phyloP scores from a whole-genome alignment of 805 yeast genomes.

The Scheffersomyces stipitis region DNA sequence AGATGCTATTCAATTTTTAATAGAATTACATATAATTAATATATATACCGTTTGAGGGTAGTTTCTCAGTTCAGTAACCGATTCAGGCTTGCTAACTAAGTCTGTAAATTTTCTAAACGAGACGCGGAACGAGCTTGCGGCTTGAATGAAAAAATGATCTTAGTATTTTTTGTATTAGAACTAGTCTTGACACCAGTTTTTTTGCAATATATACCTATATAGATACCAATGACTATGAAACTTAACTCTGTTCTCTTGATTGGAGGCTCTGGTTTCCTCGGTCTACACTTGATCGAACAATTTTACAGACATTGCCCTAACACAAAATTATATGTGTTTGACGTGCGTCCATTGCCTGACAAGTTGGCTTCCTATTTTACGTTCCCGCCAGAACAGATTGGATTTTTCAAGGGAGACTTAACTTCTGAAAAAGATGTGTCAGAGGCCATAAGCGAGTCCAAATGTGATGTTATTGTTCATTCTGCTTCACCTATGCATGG shows the following conservation, averaged over 20 bases:
- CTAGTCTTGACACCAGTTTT: too few species aligned
- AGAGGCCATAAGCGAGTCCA: constrained; percentile 55
- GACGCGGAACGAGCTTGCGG: constrained; percentile 1
- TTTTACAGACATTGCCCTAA: constrained; percentile 64
- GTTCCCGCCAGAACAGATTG: constrained; percentile 59
- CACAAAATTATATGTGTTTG: constrained; percentile 83
- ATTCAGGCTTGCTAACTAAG: not conserved
- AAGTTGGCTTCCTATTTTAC: constrained; percentile 69
- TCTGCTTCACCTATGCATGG: constrained; percentile 98
- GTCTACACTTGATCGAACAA: constrained; percentile 86
- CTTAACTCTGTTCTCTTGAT: constrained; percentile 68
- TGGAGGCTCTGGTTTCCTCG: constrained; percentile 97
- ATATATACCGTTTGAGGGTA: not conserved
- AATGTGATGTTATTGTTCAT: constrained; percentile 81
- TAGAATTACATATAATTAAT: too few species aligned
- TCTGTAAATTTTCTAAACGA: not conserved
- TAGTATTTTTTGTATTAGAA: not conserved
- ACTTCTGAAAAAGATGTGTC: constrained; percentile 70
- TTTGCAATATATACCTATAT: too few species aligned
- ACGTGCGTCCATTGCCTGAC: constrained; percentile 84
- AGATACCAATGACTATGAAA: constrained; percentile 9
- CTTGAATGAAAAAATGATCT: constrained; percentile 1
- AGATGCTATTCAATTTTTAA: constrained; percentile 26
- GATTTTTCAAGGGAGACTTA: constrained; percentile 78
- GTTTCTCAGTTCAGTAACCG: too few species aligned